Percentiles rank a stretch among this genome's conserved stretches.
These are phyloP conservation scores for Papiliotrema flavescens DNA, from an alignment of 1,284 basidiomycete species.

Conservation along the genomic window DNA sequence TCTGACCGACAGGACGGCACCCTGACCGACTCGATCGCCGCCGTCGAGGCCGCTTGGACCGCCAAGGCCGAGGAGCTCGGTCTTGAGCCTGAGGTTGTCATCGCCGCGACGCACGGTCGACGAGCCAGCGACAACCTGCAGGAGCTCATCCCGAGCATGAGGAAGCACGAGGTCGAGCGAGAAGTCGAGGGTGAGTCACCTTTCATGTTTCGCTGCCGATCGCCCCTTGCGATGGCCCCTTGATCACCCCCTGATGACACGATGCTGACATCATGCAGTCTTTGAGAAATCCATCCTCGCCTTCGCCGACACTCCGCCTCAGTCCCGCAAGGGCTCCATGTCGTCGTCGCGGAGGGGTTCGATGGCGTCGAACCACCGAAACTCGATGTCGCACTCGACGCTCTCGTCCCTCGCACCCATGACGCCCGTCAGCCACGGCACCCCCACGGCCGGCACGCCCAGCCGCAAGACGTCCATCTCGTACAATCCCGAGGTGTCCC, in stretches of 20 bases:
- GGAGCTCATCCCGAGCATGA: conserved; percentile 59
- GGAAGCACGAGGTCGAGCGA: conserved; percentile 61
- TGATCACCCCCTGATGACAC: too few species aligned
- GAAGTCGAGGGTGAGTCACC: conserved; percentile 57
- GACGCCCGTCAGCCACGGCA: conserved; percentile 16
- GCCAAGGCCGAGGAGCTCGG: conserved; percentile 68
- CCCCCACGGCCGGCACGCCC: too few species aligned
- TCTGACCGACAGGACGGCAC: conserved; percentile 58
- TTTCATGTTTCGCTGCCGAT: too few species aligned
- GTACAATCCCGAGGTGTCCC: conserved; percentile 1
- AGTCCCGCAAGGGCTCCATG: conserved; percentile 46
- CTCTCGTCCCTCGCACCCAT: conserved; percentile 19
- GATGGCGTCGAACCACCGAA: conserved; percentile 48
- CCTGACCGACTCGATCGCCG: conserved; percentile 68
- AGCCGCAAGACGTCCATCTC: conserved; percentile 41
- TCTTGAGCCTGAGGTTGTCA: conserved; percentile 61
- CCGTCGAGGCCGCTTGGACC: conserved; percentile 74
- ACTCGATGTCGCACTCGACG: conserved; percentile 46
- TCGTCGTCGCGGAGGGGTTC: conserved; percentile 8
- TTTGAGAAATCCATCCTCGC: conserved; percentile 70
- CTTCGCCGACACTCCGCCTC: conserved; percentile 63
- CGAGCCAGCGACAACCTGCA: conserved; percentile 64
- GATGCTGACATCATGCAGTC: conserved; percentile 20
- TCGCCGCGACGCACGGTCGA: conserved; percentile 71
- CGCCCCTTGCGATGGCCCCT: neutral